Evolutionary conservation across 805 yeast species (phyloP).

Genomic region (Jamesozyma spencerorum): DNA sequence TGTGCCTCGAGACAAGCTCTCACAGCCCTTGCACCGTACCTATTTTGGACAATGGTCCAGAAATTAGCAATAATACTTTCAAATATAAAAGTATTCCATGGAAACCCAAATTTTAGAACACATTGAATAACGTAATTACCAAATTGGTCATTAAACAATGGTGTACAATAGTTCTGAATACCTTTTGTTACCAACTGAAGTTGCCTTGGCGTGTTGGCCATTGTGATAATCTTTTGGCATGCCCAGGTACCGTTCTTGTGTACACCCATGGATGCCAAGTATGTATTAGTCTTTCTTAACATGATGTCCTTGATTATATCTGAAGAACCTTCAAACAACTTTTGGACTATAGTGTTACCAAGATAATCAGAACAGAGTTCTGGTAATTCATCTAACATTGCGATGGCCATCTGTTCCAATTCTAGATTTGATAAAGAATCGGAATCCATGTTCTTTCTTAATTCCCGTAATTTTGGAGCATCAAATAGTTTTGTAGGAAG

Average conservation of each 20-base stretch:
- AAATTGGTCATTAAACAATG: conserved; percentile 86
- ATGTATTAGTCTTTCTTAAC: conserved; percentile 69
- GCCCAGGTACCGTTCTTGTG: conserved; percentile 99
- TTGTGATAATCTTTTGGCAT: conserved; percentile 86
- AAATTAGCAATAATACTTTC: conserved; percentile 74
- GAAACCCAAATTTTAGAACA: conserved; percentile 80
- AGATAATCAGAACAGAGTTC: conserved; percentile 85
- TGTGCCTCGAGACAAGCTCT: conserved; percentile 85
- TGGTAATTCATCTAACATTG: conserved; percentile 82
- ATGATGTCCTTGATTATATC: conserved; percentile 68
- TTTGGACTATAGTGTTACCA: conserved; percentile 94
- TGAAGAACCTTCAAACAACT: conserved; percentile 65
- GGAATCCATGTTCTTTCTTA: conserved; percentile 63
- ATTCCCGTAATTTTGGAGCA: conserved; percentile 79
- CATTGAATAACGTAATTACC: conserved; percentile 96
- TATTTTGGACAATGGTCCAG: conserved; percentile 70
- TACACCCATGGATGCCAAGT: conserved; percentile 80
- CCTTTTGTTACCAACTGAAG: conserved; percentile 58
- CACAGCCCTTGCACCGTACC: conserved; percentile 93
- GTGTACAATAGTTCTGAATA: conserved; percentile 71
- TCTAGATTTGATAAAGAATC: conserved; percentile 47
- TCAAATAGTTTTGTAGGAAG: conserved; percentile 61
- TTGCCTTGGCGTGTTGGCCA: conserved; percentile 54
- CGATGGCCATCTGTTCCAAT: conserved; percentile 70
- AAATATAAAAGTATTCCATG: conserved; percentile 82